Base-by-base conservation (phyloP, 495 filamentous ascomycete species). In the Penicillium flavigenum region DNA sequence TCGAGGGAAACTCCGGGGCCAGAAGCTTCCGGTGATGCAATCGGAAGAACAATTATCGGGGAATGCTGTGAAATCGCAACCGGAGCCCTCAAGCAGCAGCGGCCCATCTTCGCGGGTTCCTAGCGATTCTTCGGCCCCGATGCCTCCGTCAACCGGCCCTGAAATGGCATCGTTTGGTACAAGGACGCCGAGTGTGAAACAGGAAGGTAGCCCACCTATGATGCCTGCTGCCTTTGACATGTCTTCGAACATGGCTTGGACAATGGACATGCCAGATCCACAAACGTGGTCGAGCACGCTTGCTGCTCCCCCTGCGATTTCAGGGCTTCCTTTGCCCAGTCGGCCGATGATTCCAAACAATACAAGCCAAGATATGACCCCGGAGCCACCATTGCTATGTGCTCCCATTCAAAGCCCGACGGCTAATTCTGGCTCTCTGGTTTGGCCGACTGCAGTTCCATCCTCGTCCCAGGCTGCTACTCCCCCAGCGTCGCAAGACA, bases 1-100 rank as follows among this genome's bases (percentile, higher is more conserved):
- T 70, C 86, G 94, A 61, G 94, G 94, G 58, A 98, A 98, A 77
- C 83, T 98, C 56, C 83, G 94, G 49, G 94, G 94, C 16, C 72
- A 96, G 57, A 88, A 92, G 43, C 77, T 95, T 22, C 94, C 94
- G 19, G 86, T 98, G 56, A 85, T 70, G 56, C 72, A 72, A 19
- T 61, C 72, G 10, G 60, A 68, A 27, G 62, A 46, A 10, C 63
- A 65, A 16, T 16, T 27, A 10, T 41, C 70, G 22, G 47, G 51
- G 16, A 59, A 24, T 3, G 41, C 61, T 27, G 47, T 58, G 22
- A 64, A 64, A 52, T 41, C 61, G 19, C 59, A 61, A 42, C 50
- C 61, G 34, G 41, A 51, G 22, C 39, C 41, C 22, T 54, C 58
- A 36, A 63, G 49, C 19, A 62, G 27, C 41, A 60, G 56, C n/a